Conservation (phyloP, 2,329 filamentous ascomycete species). For the Pseudogymnoascus sp. region DNA sequence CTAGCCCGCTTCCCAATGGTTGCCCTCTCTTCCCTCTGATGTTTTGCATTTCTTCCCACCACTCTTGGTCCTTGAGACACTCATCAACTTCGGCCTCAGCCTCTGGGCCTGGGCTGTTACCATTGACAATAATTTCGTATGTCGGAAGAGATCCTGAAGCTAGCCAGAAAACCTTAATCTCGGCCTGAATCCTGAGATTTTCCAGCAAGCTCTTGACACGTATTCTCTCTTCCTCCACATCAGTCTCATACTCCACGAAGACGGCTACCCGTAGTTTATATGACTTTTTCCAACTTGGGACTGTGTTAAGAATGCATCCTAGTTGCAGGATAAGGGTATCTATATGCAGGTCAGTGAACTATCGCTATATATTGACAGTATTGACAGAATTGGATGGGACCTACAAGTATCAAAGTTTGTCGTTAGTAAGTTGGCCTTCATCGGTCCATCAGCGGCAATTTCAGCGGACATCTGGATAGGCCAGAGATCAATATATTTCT, state of each 20-base stretch:
- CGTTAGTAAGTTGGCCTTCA: constrained; percentile 59
- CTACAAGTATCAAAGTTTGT: constrained; percentile 88
- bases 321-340: constrained; percentile 77
- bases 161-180: constrained; percentile 75
- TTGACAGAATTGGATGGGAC: constrained; percentile 21
- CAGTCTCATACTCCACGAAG: constrained; percentile 82
- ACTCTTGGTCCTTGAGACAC: constrained; percentile 63
- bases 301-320: constrained; percentile 76
- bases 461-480: constrained; percentile 91
- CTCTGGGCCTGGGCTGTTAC: constrained; percentile 47
- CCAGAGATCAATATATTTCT: constrained; percentile 83
- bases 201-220: constrained; percentile 68
- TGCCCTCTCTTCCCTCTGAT: constrained; percentile 36
- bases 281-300: constrained; percentile 68
- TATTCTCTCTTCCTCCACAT: constrained; percentile 70
- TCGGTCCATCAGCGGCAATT: constrained; percentile 52
- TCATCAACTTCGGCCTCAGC: constrained; percentile 56
- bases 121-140: constrained; percentile 75
- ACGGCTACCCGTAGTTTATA: constrained; percentile 72
- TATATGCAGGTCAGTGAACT: constrained; percentile 23
- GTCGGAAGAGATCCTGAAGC: constrained; percentile 64
- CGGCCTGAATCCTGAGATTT: constrained; percentile 73
- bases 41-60: constrained; percentile 72
- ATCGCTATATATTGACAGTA: not conserved
- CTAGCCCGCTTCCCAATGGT: constrained; percentile 32